Conservation (phyloP, 139 green algal genomes). For the Raphidocelis subcapitata region DNA sequence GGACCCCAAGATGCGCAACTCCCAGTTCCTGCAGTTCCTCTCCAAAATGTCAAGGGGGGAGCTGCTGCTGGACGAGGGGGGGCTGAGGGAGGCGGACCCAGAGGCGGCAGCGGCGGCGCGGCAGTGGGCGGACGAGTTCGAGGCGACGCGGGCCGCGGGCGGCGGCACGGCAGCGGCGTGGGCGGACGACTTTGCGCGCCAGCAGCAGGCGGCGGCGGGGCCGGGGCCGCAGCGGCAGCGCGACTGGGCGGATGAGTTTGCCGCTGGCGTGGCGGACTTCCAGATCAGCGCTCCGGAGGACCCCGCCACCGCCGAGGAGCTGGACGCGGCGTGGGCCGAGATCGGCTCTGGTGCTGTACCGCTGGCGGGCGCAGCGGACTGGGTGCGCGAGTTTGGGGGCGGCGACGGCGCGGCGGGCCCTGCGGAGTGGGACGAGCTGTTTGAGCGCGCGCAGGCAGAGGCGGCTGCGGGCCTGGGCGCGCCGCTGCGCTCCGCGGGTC, state of each 20-base stretch:
- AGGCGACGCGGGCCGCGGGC: constrained; percentile 5
- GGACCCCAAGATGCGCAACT: constrained; percentile 87
- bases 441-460: background rate
- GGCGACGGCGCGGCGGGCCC: constrained; percentile 5
- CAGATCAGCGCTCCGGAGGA: constrained; percentile 32
- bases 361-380: constrained; percentile 22
- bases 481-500: too few species aligned
- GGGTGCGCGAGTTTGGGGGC: constrained; percentile 55
- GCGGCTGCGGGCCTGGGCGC: too few species aligned
- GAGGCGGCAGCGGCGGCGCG: constrained; percentile 5
- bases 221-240: background rate
- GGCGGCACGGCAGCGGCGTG: constrained; percentile 14
- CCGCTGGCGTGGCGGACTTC: constrained; percentile 35
- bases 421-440: constrained; percentile 60
- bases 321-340: constrained; percentile 42
- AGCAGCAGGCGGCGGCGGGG: background rate
- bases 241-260: constrained; percentile 75
- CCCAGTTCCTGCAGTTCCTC: constrained; percentile 95
- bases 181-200: background rate
- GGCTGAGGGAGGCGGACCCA: constrained; percentile 39
- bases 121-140: constrained; percentile 46
- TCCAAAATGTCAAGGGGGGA: constrained; percentile 92
- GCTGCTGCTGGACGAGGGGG: constrained; percentile 79
- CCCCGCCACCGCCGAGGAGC: constrained; percentile 22
- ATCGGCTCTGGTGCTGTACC: constrained; percentile 10